Base-by-base conservation (phyloP, 228 moss, liverwort and hornwort species). In the Sphagnum magellanicum region DNA sequence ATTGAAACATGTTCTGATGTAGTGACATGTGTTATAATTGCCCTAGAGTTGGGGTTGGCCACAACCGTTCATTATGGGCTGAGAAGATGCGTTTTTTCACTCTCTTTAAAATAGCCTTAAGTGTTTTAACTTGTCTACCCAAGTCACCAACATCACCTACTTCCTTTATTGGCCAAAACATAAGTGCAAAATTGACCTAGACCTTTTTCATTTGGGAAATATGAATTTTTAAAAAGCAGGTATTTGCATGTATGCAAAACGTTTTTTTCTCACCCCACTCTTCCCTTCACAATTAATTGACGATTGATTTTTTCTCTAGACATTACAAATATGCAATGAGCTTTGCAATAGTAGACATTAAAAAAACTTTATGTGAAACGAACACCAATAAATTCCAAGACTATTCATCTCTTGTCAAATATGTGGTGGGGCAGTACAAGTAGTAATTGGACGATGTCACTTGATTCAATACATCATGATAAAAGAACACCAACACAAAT, bases 111-210 rank as follows among this genome's bases (percentile, higher is more conserved):
- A 49, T 73, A 88, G 73, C 91, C 88, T 50, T 91, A 98, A 75
- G 87, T 91, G 66, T 85, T 98, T 15, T 81, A 93, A 5, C 74
- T 98, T 58, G 93, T 93, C 74, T 98, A 98, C 62, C 97, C 97
- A 32, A 98, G 93, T 74, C 93, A 98, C 70, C 91, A 84, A 71
- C 90, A 91, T 63, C 93, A 91, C 32, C 69, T 98, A 77, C 81
- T 98, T 50, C 88, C 93, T 46, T 82, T 93, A 64, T 78, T 98
- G 75, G 97, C 97, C 64, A 98, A 92, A 80, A 87, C 97, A 93
- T 93, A 68, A 80, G 1, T 55, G 53, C 1, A 12, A 1, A 7
- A 1, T 55, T 55, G 32, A 32, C 32, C 32, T 0, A 32, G 53
- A 0, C 53, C 9, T 55, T 55, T 55, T 32, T 32, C 32, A 32